Conservation (phyloP, 1,139 yeast species). For the Saccharomyces hybrid region DNA sequence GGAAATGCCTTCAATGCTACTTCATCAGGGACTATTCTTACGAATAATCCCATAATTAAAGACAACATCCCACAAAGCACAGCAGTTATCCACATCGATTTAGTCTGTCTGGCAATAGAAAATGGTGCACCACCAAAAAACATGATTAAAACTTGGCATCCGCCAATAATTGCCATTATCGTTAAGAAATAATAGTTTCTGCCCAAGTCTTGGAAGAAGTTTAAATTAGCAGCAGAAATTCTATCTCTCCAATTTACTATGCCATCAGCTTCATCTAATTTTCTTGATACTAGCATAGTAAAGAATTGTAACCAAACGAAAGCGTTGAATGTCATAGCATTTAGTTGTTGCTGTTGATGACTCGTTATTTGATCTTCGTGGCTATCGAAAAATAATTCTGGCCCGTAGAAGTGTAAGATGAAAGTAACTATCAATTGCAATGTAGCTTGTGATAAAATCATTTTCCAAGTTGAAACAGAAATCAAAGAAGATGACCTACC, state of each 20-base stretch:
- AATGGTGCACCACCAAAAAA: slow-evolving; percentile 96
- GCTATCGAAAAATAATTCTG: slow-evolving; percentile 45
- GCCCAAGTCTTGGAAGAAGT: slow-evolving; percentile 73
- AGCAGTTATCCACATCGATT: slow-evolving; percentile 86
- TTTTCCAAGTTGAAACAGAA: slow-evolving; percentile 93
- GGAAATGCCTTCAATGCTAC: slow-evolving; percentile 72
- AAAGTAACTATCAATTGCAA: slow-evolving; percentile 77
- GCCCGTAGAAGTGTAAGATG: slow-evolving; percentile 71
- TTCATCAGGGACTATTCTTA: slow-evolving; percentile 75
- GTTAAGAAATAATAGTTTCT: slow-evolving; percentile 74
- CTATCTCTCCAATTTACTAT: slow-evolving; percentile 49
- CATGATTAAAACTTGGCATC: slow-evolving; percentile 83
- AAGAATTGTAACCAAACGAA: slow-evolving; percentile 98
- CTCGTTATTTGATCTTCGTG: slow-evolving; percentile 32
- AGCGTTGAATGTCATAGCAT: slow-evolving; percentile 85
- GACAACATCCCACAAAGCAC: slow-evolving; percentile 78
- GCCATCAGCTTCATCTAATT: slow-evolving; percentile 82
- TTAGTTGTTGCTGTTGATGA: slow-evolving; percentile 51
- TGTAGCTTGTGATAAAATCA: slow-evolving; percentile 83
- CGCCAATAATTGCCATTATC: slow-evolving; percentile 68
- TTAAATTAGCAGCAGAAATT: slow-evolving; percentile 52
- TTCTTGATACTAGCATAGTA: slow-evolving; percentile 84
- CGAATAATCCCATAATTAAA: slow-evolving; percentile 66
- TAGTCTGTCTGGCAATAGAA: slow-evolving; percentile 68
- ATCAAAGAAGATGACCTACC: slow-evolving; percentile 77